Evolutionary conservation across 2,329 filamentous ascomycete genomes (phyloP), one percentile per base, ranked within the genome.

Genomic region (Exophiala alcalophila): DNA sequence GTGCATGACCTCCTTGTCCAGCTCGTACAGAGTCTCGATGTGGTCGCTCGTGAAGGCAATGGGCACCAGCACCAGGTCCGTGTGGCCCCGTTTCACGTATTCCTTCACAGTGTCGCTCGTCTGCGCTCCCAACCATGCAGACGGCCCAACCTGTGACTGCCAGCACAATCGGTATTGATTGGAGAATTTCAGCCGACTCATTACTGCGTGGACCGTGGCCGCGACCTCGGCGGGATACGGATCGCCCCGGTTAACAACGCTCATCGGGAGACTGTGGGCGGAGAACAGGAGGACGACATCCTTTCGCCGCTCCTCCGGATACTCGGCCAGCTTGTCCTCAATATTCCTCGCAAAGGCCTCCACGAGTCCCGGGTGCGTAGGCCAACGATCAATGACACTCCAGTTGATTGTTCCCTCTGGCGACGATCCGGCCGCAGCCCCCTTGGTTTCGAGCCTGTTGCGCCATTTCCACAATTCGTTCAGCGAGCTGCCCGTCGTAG

Each of bases 31-130:
- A 0, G 92, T 98, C 69, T 98, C 92, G 55, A 98, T 98, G 62
- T 98, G 92, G 59, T 98, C 92, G n/a, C 87, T 94, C 0, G 92
- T 98, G 63, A 98, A 98, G 4, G 92, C 92, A 53, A 98, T 94
- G 0, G 92, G 92, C 42, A 98, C 88, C 5, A 98, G 74, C 1
- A 96, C 74, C 40, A 98, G 74, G 61, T 98, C 89, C 41, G 83
- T 94, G 60, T 96, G 86, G 1, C 91, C 92, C 66, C 92, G 89
- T 61, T 85, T 80, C 54, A 97, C 81, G 61, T 96, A 94, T 47
- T 88, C 77, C 61, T 90, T 81, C 8, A 98, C 92, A 0, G 90
- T 91, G 54, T 84, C 81, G 47, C 83, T 82, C 0, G 92, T 98
- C 65, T 98, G 92, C 8, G 92, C 90, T 15, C 92, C 92, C 6